Percentiles rank a stretch among this genome's conserved stretches.
Conservation (phyloP, 1,139 yeast species). For the Suhomyces maxii region DNA sequence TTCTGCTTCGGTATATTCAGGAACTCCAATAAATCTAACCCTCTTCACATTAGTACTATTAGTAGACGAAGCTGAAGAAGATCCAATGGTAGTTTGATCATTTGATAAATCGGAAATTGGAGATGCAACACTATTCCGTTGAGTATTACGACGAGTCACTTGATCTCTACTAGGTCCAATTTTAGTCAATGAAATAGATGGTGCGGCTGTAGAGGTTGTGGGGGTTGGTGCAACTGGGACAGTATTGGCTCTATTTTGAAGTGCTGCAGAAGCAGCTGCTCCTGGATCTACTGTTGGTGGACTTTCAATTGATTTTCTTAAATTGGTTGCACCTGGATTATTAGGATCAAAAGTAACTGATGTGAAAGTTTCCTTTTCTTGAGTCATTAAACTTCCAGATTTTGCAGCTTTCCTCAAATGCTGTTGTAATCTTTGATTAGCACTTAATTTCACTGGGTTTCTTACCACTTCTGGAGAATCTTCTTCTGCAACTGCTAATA, state of each 20-base stretch:
- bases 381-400: conserved; percentile 41
- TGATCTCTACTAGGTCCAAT: conserved; percentile 26
- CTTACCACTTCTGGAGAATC: conserved; percentile 11
- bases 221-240: background rate
- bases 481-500: conserved; percentile 27
- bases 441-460: conserved; percentile 24
- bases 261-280: conserved; percentile 5
- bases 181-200: conserved; percentile 2
- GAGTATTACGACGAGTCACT: conserved; percentile 36
- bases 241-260: background rate
- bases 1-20: conserved; percentile 52
- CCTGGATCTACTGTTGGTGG: conserved; percentile 3
- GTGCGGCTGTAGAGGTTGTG: background rate
- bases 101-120: conserved; percentile 9
- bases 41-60: conserved; percentile 27
- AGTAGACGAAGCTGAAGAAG: conserved; percentile 15
- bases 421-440: conserved; percentile 43
- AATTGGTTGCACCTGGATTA: conserved; percentile 30
- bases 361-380: conserved; percentile 36
- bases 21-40: conserved; percentile 55
- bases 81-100: conserved; percentile 1
- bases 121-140: conserved; percentile 28
- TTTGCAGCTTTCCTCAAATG: conserved; percentile 43
- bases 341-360: conserved; percentile 46
- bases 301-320: conserved; percentile 22